Percentiles rank a stretch among this genome's conserved stretches.
Conservation (phyloP, 2,329 filamentous ascomycete species). For the Chrysosporium keratinophilum region DNA sequence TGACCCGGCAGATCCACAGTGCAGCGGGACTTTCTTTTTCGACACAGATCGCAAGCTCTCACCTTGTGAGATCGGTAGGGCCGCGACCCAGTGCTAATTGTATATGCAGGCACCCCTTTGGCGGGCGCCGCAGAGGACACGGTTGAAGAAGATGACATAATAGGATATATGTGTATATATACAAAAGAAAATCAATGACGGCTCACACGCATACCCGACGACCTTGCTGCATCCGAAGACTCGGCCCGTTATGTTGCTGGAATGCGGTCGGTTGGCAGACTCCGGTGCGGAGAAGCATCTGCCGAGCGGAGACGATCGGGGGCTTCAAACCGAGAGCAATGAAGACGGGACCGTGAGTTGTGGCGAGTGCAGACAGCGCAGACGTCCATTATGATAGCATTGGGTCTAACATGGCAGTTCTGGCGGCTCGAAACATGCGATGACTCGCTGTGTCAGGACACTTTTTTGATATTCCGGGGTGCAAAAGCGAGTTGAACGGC, state of each 20-base stretch:
- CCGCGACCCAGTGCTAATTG: conserved; percentile 36
- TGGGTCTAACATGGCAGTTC: conserved; percentile 2
- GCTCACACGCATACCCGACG: not conserved
- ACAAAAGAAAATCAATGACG: not conserved
- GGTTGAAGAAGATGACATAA: conserved; percentile 9
- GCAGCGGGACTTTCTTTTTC: conserved; percentile 52
- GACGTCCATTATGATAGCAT: conserved; percentile 5
- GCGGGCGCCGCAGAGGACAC: conserved; percentile 1
- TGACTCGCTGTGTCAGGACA: not conserved
- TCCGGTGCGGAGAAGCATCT: conserved; percentile 7
- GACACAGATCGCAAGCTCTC: conserved; percentile 51
- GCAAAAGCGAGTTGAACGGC: not conserved
- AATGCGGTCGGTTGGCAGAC: not conserved
- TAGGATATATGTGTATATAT: not conserved
- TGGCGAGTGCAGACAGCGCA: not conserved
- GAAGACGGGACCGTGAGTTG: not conserved
- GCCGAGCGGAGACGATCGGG: not conserved
- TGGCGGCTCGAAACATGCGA: not conserved
- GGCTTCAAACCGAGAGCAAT: not conserved
- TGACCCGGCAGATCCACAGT: conserved; percentile 46
- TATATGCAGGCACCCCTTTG: conserved; percentile 10
- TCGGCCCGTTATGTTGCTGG: conserved; percentile 1
- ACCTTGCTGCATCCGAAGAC: not conserved
- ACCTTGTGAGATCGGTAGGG: conserved; percentile 54
- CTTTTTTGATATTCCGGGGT: conserved; percentile 2